Evolutionary conservation across 192 early-diverging fungal genomes (phyloP).

Genomic region (Pecoramyces ruminantium): DNA sequence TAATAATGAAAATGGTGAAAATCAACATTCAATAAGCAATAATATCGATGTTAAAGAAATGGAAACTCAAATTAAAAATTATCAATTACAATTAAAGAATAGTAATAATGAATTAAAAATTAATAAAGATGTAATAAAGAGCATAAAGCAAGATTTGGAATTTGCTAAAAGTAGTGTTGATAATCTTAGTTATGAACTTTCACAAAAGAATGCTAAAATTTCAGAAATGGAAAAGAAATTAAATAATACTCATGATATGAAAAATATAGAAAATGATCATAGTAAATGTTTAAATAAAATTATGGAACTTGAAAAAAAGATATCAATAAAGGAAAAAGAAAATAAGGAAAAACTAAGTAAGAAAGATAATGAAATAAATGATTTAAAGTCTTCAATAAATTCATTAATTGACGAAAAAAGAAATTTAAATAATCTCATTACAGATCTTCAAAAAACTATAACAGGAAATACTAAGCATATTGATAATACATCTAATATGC

Average conservation of each 20-base stretch:
- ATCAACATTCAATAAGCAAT: background rate
- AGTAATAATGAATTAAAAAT: background rate
- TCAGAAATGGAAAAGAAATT: background rate
- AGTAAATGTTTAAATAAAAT: background rate
- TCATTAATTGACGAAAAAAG: background rate
- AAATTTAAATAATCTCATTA: background rate
- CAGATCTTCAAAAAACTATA: background rate
- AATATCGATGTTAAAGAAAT: background rate
- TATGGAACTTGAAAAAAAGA: background rate
- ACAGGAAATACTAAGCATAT: background rate
- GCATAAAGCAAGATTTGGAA: background rate
- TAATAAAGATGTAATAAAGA: background rate
- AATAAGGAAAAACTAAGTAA: background rate
- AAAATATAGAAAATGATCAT: background rate
- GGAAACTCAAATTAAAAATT: background rate
- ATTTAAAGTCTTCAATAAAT: background rate
- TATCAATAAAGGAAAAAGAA: background rate
- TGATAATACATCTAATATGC: background rate
- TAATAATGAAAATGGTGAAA: background rate
- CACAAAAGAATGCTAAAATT: background rate
- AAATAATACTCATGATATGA: background rate
- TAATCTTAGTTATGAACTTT: background rate
- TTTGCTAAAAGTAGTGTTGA: background rate
- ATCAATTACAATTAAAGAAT: background rate
- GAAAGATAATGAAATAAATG: background rate